phyloP scores from a whole-genome alignment of 805 yeast genomes.

The Saturnispora sanitii region DNA sequence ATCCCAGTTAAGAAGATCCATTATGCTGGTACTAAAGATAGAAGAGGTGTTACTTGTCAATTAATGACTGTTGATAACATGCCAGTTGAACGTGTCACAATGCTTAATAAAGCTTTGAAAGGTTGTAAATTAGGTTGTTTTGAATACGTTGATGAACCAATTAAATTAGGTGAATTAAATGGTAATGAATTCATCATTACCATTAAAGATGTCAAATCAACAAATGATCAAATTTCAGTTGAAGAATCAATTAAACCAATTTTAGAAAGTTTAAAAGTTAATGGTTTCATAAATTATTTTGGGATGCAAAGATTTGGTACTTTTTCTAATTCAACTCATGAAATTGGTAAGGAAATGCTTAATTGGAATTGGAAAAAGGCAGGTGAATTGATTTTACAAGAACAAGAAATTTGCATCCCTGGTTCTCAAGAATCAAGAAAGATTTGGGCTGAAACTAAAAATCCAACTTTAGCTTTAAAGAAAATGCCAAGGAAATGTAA shows the following conservation, averaged over 20 bases:
- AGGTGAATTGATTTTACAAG: constrained; percentile 67
- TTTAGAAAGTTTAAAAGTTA: constrained; percentile 44
- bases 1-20: constrained; percentile 62
- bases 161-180: constrained; percentile 70
- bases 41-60: constrained; percentile 94
- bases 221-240: constrained; percentile 27
- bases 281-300: constrained; percentile 86
- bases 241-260: constrained; percentile 41
- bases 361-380: constrained; percentile 72
- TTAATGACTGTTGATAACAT: constrained; percentile 59
- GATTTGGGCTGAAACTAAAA: constrained; percentile 65
- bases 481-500: constrained; percentile 81
- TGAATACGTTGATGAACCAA: constrained; percentile 47
- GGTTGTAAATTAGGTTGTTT: constrained; percentile 80
- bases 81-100: constrained; percentile 62
- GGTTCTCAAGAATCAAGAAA: constrained; percentile 76
- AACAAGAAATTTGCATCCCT: constrained; percentile 76
- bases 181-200: constrained; percentile 90
- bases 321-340: constrained; percentile 85
- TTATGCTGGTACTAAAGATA: constrained; percentile 93
- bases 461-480: constrained; percentile 55
- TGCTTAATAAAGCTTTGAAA: constrained; percentile 63
- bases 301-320: constrained; percentile 99
- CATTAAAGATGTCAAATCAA: constrained; percentile 55
- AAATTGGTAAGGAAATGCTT: constrained; percentile 64